phyloP scores from a whole-genome alignment of 2,329 filamentous ascomycete genomes.

The Xylogone sp. region DNA sequence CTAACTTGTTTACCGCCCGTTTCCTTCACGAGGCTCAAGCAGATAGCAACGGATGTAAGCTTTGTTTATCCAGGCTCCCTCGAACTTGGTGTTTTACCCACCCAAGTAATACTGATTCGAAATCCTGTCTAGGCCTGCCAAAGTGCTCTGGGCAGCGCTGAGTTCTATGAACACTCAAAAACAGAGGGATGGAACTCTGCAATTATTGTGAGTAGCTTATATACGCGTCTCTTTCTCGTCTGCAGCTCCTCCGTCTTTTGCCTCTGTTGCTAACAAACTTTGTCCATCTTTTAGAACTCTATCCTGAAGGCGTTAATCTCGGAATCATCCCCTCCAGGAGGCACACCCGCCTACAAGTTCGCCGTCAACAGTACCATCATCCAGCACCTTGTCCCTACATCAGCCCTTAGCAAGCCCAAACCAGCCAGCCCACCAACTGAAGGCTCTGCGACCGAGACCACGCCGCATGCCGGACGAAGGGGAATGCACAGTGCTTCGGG shows the following conservation, averaged over 20 bases:
- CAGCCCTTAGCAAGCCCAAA: constrained; percentile 58
- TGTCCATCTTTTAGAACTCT: constrained; percentile 52
- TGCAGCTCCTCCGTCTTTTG: background rate
- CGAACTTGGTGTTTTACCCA: constrained; percentile 12
- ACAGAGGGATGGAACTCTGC: constrained; percentile 85
- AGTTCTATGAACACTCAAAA: constrained; percentile 82
- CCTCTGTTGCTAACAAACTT: constrained; percentile 7
- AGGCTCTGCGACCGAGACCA: constrained; percentile 23
- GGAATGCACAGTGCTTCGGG: constrained; percentile 88
- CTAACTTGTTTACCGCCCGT: constrained; percentile 56
- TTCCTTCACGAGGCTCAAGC: constrained; percentile 70
- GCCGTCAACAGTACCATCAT: constrained; percentile 98
- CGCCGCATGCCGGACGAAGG: constrained; percentile 74
- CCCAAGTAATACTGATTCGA: background rate
- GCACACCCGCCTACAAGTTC: constrained; percentile 77
- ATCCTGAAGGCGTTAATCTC: constrained; percentile 76
- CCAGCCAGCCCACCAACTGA: constrained; percentile 36
- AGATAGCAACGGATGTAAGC: constrained; percentile 77
- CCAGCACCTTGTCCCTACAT: constrained; percentile 76
- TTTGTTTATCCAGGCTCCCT: constrained; percentile 2
- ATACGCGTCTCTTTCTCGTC: constrained; percentile 1
- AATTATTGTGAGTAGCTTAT: constrained; percentile 71
- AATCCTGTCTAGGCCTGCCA: constrained; percentile 67
- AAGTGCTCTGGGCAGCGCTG: constrained; percentile 66
- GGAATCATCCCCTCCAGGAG: constrained; percentile 60